Base-by-base conservation (phyloP, 2,329 filamentous ascomycete species). In the Cytospora leucostoma region DNA sequence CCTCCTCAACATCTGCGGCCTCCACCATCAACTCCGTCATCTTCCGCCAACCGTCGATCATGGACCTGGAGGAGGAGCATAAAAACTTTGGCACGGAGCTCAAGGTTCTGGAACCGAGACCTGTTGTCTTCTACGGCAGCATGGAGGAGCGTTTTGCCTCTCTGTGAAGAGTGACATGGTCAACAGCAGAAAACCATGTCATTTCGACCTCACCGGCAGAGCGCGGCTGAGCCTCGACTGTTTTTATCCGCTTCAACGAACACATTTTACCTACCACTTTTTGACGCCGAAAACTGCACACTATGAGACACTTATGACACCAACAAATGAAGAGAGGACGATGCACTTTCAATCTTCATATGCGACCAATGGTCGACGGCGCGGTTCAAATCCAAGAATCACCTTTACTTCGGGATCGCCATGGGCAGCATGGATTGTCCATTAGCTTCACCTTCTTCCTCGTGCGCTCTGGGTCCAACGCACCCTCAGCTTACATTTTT, bases 61-160 rank as follows among this genome's bases (percentile, higher is more conserved):
- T 82, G n/a, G 78, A 82, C 69, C 75, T 86, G 65, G 83, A 87
- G 69, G 83, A 84, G 69, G 85, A 88, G 74, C 80, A 79, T 67
- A 76, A 74, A 69, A 79, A 74, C 68, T 86, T 84, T 61, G 78
- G 79, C 11, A 77, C 76, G 58, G 84, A 84, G 69, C 76, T 88
- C 10, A 78, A 77, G 68, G 76, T 88, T 19, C 79, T 88, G 33
- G 86, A 88, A 74, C 86, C 86, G 2, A 76, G 86, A 51, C 86
- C 86, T 12, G 79, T 87, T 40, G 83, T 87, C 59, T 87, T 86
- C 75, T 88, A 85, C 81, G 84, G 82, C 67, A 84, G 86, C 47
- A 73, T 88, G 55, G 85, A 88, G 74, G 85, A 87, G 76, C 79
- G 84, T 59, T 85, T 87, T 71, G 76, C 77, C 51, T 75, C 74